Conservation (phyloP, 306 rosid genomes). For the Quercus bicolor region DNA sequence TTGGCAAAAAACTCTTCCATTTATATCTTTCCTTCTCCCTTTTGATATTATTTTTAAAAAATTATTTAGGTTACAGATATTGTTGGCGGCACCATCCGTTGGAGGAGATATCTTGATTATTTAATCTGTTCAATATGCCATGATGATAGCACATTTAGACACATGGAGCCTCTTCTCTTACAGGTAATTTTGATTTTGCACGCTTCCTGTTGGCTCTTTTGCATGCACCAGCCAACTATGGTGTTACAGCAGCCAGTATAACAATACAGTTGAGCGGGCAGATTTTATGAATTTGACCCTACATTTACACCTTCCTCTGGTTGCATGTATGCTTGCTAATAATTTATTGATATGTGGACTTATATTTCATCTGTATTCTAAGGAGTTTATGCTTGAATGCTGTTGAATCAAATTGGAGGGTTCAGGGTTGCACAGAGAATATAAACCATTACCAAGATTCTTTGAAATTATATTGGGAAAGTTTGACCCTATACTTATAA, state of each 20-base stretch:
- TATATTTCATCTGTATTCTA: neutral
- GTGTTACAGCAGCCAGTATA: neutral
- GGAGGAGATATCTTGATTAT: constrained; percentile 91
- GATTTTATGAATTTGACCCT: neutral
- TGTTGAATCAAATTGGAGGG: neutral
- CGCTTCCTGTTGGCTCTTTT: constrained; percentile 1
- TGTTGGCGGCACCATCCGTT: constrained; percentile 85
- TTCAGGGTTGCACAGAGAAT: neutral
- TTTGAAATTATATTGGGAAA: neutral
- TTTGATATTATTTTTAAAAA: neutral
- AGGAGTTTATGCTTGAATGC: neutral
- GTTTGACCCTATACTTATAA: too few relatives aligned
- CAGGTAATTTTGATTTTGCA: constrained; percentile 46
- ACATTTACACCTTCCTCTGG: neutral
- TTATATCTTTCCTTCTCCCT: constrained; percentile 2
- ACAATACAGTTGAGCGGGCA: neutral
- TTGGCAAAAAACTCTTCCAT: neutral
- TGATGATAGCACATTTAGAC: constrained; percentile 49
- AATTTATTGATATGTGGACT: neutral
- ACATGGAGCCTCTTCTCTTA: constrained; percentile 83
- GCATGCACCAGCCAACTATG: neutral
- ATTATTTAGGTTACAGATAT: constrained; percentile 68
- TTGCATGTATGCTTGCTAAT: neutral
- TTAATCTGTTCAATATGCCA: constrained; percentile 63
- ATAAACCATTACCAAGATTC: neutral